Base-by-base conservation (phyloP, 345 rosid genomes). In the Corchorus capsularis region DNA sequence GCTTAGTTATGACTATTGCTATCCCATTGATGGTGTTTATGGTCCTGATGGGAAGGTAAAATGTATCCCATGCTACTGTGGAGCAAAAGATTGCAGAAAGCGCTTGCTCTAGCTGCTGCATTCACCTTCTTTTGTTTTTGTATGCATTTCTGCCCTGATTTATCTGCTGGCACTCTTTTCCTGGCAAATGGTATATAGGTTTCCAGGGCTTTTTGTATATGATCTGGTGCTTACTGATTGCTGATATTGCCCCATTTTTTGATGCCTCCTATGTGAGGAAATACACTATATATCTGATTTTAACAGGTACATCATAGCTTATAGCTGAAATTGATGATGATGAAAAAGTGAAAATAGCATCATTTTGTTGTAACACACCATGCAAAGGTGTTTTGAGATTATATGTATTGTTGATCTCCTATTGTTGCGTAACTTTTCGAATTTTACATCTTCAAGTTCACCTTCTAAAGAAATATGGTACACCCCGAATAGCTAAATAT, bases 1-100 rank as follows among this genome's bases (percentile, higher is more conserved):
- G 78, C 94, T 96, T 4, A 88, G 90, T 0, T 96, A 96, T 61
- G 99, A 96, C 83, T 96, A 96, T 71, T 97, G 97, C 17, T 92
- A 94, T 73, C 85, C 81, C 27, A 88, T 92, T 19, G 94, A 94
- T 79, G 91, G 97, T 32, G 97, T 92, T 41, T 76, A 65, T 16
- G 94, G 90, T 17, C 89, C 93, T 0, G 93, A 92, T 73, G 99
- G 97, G 56, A 85, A 91, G 80, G 84, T 91, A 37, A 92, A 83
- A 46, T 74, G 83, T 68, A 86, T 96, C 82, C 41, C 79, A 4
- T 96, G 99, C 84, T 89, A 82, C 78, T 96, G 97, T 55, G 98
- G 98, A 45, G 93, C 95, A 45, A 71, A 84, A 5, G 89, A 75
- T 17, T 96, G 99, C 76, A 83, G 89, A 63, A 88, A 82, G 80